Evolutionary conservation across 768 basidiomycete genomes (phyloP).

Genomic region (Podaxis sp.): DNA sequence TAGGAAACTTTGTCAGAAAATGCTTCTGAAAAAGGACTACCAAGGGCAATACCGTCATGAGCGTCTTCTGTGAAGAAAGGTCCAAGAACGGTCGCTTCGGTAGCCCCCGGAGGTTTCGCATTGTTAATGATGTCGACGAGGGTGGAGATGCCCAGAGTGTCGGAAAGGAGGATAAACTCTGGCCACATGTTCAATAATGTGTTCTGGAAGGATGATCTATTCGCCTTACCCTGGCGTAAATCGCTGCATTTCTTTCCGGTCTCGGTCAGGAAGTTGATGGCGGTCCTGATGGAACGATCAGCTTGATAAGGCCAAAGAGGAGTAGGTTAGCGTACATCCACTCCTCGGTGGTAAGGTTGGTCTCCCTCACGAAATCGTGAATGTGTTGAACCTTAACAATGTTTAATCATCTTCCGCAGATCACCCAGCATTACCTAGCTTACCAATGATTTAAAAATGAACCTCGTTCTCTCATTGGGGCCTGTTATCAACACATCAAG

Average conservation of each 20-base stretch:
- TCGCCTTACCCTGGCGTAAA: constrained; percentile 50
- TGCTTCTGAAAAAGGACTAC: neutral
- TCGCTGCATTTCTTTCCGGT: constrained; percentile 73
- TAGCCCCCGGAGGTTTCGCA: constrained; percentile 56
- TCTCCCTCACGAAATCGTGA: constrained; percentile 74
- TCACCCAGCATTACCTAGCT: constrained; percentile 4
- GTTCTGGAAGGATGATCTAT: constrained; percentile 42
- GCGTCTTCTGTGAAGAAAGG: constrained; percentile 84
- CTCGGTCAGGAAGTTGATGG: constrained; percentile 76
- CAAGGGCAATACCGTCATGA: constrained; percentile 51
- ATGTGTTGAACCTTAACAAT: constrained; percentile 56
- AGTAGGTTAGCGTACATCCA: constrained; percentile 55
- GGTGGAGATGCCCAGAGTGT: constrained; percentile 73
- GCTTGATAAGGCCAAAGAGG: neutral
- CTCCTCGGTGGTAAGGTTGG: constrained; percentile 77
- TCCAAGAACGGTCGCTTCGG: constrained; percentile 76
- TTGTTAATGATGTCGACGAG: constrained; percentile 78
- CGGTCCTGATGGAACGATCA: constrained; percentile 32
- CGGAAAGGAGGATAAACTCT: constrained; percentile 88
- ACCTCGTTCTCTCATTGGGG: constrained; percentile 38
- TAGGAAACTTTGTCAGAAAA: constrained; percentile 23
- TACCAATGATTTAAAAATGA: constrained; percentile 42
- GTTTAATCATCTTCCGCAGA: neutral
- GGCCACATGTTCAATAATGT: constrained; percentile 40
- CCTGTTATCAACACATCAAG: constrained; percentile 24